Evolutionary conservation across 78 protist species (phyloP).

Genomic region (Dictyostelium citrinum): DNA sequence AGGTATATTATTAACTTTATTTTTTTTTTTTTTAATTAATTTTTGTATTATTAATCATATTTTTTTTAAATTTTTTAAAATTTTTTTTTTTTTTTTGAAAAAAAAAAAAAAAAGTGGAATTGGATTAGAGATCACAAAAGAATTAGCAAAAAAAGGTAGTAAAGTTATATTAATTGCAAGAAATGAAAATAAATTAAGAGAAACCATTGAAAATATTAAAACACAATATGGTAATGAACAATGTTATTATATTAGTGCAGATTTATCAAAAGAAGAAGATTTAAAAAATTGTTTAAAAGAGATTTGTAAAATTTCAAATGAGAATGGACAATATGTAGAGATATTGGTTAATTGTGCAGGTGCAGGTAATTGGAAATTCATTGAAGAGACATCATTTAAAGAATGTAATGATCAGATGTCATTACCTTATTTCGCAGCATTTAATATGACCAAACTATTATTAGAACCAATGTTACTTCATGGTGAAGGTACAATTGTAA

Average conservation of each 20-base stretch:
- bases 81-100: no score
- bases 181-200: not conserved
- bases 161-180: constrained; percentile 34
- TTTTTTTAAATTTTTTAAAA: not conserved
- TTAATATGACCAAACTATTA: constrained; percentile 17
- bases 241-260: not conserved
- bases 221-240: not conserved
- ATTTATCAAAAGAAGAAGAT: constrained; percentile 11
- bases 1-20: not conserved
- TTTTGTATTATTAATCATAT: no score
- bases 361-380: constrained; percentile 55
- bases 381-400: constrained; percentile 16
- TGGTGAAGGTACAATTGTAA: constrained; percentile 38
- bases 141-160: constrained; percentile 26
- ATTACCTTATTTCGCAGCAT: constrained; percentile 66
- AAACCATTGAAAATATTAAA: not conserved
- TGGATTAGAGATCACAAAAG: constrained; percentile 21
- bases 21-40: not conserved
- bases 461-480: not conserved
- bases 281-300: not conserved
- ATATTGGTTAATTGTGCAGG: constrained; percentile 49
- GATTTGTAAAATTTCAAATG: not conserved
- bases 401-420: constrained; percentile 37
- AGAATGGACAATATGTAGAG: not conserved
- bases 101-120: constrained; percentile 42